phyloP scores from a whole-genome alignment of 2,329 filamentous ascomycete species.

The Neopestalotiopsis sp. region DNA sequence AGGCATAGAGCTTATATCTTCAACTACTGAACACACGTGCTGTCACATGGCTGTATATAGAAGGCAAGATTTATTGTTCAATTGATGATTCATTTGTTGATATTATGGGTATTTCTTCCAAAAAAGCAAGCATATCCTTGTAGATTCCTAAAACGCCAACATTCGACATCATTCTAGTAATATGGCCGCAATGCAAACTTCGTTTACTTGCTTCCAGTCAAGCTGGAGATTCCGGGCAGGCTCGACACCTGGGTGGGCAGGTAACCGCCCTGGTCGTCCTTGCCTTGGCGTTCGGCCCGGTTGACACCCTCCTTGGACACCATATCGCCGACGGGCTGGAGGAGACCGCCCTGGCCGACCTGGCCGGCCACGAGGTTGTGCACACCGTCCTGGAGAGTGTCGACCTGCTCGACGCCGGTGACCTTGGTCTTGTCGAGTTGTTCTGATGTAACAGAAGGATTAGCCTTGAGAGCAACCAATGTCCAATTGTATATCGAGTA shows the following conservation, averaged over 20 bases:
- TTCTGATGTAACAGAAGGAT: constrained; percentile 48
- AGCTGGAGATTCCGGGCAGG: background rate
- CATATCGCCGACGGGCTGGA: constrained; percentile 67
- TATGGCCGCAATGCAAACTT: background rate
- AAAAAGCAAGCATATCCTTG: background rate
- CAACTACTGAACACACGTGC: background rate
- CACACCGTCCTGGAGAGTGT: constrained; percentile 71
- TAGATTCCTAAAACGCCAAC: background rate
- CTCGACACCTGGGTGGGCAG: constrained; percentile 36
- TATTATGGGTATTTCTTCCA: constrained; percentile 7
- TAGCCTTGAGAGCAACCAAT: background rate
- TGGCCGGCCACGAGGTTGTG: constrained; percentile 67
- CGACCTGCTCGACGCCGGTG: constrained; percentile 69
- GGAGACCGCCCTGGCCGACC: constrained; percentile 71
- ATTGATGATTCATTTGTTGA: background rate
- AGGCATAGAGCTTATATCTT: background rate
- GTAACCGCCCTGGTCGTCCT: constrained; percentile 64
- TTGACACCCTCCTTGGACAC: constrained; percentile 70
- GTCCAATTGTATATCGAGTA: background rate
- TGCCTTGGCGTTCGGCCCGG: constrained; percentile 67
- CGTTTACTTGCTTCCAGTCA: constrained; percentile 7
- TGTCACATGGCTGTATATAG: background rate
- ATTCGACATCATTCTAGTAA: background rate
- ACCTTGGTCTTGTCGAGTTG: constrained; percentile 73
- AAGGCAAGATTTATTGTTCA: background rate